phyloP scores from a whole-genome alignment of 108 stramenopile genomes.

The Cylindrotheca closterium region DNA sequence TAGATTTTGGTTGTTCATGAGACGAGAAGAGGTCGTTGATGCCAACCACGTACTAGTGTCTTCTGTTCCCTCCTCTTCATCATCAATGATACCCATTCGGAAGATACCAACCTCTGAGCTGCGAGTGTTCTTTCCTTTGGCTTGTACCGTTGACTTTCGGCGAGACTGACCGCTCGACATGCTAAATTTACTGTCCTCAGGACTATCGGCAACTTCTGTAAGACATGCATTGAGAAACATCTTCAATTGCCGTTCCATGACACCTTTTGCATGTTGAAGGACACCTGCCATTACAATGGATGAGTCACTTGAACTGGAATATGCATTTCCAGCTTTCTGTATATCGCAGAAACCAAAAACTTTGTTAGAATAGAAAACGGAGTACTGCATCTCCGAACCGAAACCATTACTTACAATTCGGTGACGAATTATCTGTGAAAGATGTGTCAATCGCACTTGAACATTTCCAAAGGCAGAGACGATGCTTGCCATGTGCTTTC shows the following conservation, averaged over 20 bases:
- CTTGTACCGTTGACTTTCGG: constrained; percentile 10
- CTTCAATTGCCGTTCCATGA: constrained; percentile 82
- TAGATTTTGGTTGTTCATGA: constrained; percentile 51
- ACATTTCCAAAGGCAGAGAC: constrained; percentile 80
- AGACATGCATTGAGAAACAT: constrained; percentile 71
- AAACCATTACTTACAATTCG: constrained; percentile 63
- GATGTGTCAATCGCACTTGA: constrained; percentile 70
- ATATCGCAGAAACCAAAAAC: background rate
- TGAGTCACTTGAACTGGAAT: constrained; percentile 28
- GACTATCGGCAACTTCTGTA: constrained; percentile 30
- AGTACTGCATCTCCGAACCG: background rate
- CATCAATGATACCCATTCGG: constrained; percentile 61
- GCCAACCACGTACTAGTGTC: constrained; percentile 20
- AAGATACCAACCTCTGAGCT: constrained; percentile 57
- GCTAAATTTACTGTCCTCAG: constrained; percentile 29
- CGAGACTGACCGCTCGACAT: constrained; percentile 24
- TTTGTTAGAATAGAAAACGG: background rate
- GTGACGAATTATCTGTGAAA: constrained; percentile 84
- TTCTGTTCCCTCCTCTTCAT: constrained; percentile 11
- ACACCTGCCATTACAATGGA: constrained; percentile 60
- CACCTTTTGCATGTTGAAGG: constrained; percentile 47
- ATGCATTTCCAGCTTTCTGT: constrained; percentile 18
- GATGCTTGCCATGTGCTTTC: constrained; percentile 65
- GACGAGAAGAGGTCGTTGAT: constrained; percentile 19
- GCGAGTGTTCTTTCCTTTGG: background rate